These are phyloP conservation scores for Auricularia auricula-judae DNA, from an alignment of 768 basidiomycete species.

Conservation along the genomic window DNA sequence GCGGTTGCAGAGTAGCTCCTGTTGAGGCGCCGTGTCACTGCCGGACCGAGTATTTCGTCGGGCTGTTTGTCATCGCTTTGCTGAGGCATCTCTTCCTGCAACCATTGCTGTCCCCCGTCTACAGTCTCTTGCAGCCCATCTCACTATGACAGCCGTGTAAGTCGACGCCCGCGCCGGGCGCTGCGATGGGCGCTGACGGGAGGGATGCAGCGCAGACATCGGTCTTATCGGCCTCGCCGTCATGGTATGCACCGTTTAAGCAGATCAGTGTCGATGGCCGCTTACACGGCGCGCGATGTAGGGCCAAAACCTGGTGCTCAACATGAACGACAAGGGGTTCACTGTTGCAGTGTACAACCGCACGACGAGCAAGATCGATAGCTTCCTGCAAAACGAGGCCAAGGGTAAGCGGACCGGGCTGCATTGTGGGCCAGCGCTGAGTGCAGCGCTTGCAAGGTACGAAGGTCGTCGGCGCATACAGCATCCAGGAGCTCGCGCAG, in stretches of 20 bases:
- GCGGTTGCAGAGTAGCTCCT: neutral
- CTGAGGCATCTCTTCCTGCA: neutral
- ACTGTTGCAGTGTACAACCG: constrained; percentile 96
- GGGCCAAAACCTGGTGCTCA: constrained; percentile 95
- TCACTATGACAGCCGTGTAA: constrained; percentile 1
- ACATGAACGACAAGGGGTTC: constrained; percentile 99
- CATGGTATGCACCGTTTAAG: constrained; percentile 53
- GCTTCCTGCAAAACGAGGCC: constrained; percentile 92
- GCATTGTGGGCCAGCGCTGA: constrained; percentile 2
- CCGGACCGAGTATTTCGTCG: neutral
- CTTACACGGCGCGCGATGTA: constrained; percentile 22
- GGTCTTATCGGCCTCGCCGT: constrained; percentile 98
- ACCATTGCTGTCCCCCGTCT: neutral
- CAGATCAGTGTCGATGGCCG: constrained; percentile 2
- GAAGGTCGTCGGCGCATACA: constrained; percentile 90
- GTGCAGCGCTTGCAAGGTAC: constrained; percentile 49
- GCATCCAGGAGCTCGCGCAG: constrained; percentile 76
- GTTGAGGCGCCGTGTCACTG: neutral
- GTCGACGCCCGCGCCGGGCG: neutral
- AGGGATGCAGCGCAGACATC: constrained; percentile 70
- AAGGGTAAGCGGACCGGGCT: constrained; percentile 59
- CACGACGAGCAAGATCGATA: constrained; percentile 90
- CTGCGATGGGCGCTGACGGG: neutral
- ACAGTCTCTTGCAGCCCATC: neutral
- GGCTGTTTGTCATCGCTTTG: neutral